These are phyloP conservation scores for Mortierella sp. DNA, from an alignment of 371 early-diverging fungal genomes.

Conservation along the genomic window DNA sequence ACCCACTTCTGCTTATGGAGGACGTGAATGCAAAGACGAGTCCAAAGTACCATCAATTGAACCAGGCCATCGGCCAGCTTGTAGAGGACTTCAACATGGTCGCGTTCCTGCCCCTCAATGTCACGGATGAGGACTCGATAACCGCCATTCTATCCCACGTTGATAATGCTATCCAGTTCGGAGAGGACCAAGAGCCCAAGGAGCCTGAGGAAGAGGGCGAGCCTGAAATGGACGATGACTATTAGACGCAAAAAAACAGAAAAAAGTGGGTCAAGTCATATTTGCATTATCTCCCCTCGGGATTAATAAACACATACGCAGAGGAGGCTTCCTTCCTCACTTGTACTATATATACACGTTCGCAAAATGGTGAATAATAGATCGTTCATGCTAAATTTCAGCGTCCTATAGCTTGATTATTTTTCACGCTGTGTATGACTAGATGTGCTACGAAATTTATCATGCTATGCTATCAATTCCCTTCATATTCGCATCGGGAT, in stretches of 20 bases:
- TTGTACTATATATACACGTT: too few relatives aligned
- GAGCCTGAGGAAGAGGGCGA: constrained; percentile 59
- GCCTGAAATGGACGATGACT: constrained; percentile 24
- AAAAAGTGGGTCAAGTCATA: too few relatives aligned
- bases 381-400: too few relatives aligned
- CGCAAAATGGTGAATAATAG: too few relatives aligned
- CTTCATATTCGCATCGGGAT: constrained; percentile 32
- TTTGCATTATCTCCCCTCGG: too few relatives aligned
- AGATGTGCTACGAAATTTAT: constrained; percentile 2
- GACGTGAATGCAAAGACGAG: constrained; percentile 78
- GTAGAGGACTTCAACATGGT: constrained; percentile 97
- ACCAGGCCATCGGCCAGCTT: constrained; percentile 89
- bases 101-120: constrained; percentile 93
- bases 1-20: constrained; percentile 85
- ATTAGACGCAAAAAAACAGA: constrained; percentile 2
- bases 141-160: constrained; percentile 86
- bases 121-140: constrained; percentile 94
- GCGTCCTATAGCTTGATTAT: too few relatives aligned
- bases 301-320: too few relatives aligned
- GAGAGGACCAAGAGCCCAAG: constrained; percentile 96
- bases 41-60: constrained; percentile 84
- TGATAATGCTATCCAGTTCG: constrained; percentile 97
- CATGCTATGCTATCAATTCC: not conserved
- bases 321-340: too few relatives aligned
- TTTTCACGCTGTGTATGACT: too few relatives aligned